phyloP scores from a whole-genome alignment of 768 basidiomycete genomes.

The Mycena indigotica region DNA sequence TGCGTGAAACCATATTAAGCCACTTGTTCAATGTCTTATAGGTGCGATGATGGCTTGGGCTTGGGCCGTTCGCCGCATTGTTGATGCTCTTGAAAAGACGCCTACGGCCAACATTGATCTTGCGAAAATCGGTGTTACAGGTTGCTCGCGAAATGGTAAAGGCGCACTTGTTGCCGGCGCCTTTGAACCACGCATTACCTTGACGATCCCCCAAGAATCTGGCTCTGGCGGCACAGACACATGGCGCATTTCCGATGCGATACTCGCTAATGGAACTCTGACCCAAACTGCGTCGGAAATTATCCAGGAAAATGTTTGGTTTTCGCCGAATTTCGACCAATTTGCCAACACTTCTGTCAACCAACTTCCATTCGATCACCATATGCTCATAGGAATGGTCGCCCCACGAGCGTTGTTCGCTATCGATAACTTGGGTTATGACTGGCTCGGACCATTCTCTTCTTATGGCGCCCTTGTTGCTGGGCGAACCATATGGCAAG shows the following conservation, averaged over 20 bases:
- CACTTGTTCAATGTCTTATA: not conserved
- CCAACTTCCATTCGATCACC: conserved; percentile 61
- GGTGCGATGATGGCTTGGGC: conserved; percentile 63
- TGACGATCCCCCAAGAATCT: conserved; percentile 27
- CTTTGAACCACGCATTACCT: not conserved
- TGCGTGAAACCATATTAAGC: too few species aligned
- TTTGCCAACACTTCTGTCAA: conserved; percentile 47
- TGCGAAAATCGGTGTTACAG: conserved; percentile 53
- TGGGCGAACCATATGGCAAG: conserved; percentile 51
- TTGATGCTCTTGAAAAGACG: conserved; percentile 59
- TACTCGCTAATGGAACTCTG: conserved; percentile 31
- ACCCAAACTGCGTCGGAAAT: conserved; percentile 43
- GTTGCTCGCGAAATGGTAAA: conserved; percentile 65
- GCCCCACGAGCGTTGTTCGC: conserved; percentile 56
- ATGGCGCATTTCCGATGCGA: conserved; percentile 59
- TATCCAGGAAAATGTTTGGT: conserved; percentile 64
- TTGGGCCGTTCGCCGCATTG: conserved; percentile 61
- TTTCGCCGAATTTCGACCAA: conserved; percentile 50
- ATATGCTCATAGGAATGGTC: conserved; percentile 54
- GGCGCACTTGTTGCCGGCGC: conserved; percentile 57
- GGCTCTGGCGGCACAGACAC: conserved; percentile 60
- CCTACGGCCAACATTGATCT: conserved; percentile 51
- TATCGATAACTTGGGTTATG: conserved; percentile 57
- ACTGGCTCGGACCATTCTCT: conserved; percentile 57
- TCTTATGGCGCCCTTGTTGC: conserved; percentile 55